Evolutionary conservation across 306 rosid genomes (phyloP).

Genomic region (Inga oerstediana): DNA sequence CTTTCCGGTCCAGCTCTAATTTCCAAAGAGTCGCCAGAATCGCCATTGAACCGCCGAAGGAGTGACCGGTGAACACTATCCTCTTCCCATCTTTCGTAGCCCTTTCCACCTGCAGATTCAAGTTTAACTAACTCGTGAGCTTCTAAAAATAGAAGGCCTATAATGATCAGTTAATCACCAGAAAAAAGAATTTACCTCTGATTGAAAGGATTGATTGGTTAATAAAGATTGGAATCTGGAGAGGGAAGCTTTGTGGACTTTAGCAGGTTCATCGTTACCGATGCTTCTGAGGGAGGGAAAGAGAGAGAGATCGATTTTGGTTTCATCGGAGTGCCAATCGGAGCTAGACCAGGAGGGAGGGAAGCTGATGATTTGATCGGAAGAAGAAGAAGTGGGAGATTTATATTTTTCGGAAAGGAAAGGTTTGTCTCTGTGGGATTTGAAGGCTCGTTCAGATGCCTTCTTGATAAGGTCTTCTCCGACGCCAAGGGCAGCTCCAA

Average conservation of each 20-base stretch:
- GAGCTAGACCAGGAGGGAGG: constrained; percentile 48
- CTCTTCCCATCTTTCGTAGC: constrained; percentile 37
- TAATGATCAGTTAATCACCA: not conserved
- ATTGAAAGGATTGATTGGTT: constrained; percentile 13
- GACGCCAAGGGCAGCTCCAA: constrained; percentile 43
- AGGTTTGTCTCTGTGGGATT: constrained; percentile 41
- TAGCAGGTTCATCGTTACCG: constrained; percentile 62
- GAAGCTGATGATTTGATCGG: constrained; percentile 47
- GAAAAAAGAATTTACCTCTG: constrained; percentile 39
- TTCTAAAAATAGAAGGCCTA: not conserved
- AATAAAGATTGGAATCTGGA: constrained; percentile 39
- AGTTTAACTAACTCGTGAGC: not conserved
- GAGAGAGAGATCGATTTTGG: constrained; percentile 30
- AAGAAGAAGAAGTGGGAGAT: not conserved
- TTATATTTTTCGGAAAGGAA: constrained; percentile 23
- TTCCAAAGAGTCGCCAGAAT: constrained; percentile 67
- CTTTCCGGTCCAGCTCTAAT: constrained; percentile 41
- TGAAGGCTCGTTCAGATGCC: constrained; percentile 43
- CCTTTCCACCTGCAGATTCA: constrained; percentile 49
- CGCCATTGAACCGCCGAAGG: constrained; percentile 70
- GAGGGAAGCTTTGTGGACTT: constrained; percentile 54
- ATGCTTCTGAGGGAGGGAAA: constrained; percentile 71
- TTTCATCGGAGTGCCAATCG: constrained; percentile 47
- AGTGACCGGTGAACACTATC: constrained; percentile 75
- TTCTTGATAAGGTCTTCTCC: constrained; percentile 44